Base-by-base conservation (phyloP, 169 alveolate species). In the Eimeria falciformis region DNA sequence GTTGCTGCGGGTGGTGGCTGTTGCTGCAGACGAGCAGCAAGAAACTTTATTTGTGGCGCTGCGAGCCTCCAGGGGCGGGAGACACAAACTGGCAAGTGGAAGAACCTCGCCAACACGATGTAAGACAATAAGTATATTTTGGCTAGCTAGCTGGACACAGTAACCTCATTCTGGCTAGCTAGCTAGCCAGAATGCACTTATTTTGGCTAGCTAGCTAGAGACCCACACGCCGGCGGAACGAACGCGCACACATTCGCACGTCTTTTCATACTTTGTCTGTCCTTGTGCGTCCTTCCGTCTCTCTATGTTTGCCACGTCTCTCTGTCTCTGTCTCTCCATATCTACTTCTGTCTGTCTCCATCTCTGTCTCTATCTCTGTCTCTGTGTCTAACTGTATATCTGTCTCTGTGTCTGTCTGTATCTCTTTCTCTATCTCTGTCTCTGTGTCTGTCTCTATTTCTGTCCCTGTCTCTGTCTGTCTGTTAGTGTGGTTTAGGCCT, bases 1-100 rank as follows among this genome's bases (percentile, higher is more conserved):
- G 23, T n/a, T 58, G 71, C 71, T 58, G 18, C 71, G 9, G 71
- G 9, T 58, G 71, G 33, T 9, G 11, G 27, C 33, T 58, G 71
- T 25, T 58, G 71, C 71, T 9, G 46, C 88, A 78, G 77, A 82
- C 90, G 78, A 58, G 90, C 65, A 68, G 29, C 53, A 82, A 82
- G 78, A 82, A 82, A 43, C 47, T 82, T 5, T 82, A 27, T 27
- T 45, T 82, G 55, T 82, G 90, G 90, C 90, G 78, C 18, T 58
- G 71, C 27, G 71, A 58, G 71, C 71, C 71, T 5, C 71, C 71
- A 5, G 71, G 33, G 9, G 71, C 71, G 9, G 71, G 71, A 25
- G 71, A 58, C 9, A 58, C 71, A 14, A 14, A 9, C 7, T 58
- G 71, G 71, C 9, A 14, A 14, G 71, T 58, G 33, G 71, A 58